Evolutionary conservation across 768 basidiomycete species (phyloP), one percentile per base, ranked within the genome.

Genomic region (Lactarius indigo): DNA sequence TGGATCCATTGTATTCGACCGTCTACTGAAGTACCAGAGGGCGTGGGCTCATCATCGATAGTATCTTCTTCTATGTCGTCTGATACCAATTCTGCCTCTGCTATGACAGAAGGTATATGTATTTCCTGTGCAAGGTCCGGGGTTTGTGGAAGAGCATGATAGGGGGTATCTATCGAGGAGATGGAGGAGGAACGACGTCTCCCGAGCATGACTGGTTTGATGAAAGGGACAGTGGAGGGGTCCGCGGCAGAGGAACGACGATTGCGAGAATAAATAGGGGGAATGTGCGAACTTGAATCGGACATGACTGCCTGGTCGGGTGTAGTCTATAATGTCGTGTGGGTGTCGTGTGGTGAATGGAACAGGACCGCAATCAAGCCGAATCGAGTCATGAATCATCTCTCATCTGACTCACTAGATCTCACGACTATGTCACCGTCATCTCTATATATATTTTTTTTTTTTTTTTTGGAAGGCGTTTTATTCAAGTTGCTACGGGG

Each of bases 1-100:
- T 87, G 83, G 50, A 88, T 83, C 86, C 87, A 88, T 59, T 78
- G 76, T 71, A 88, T 81, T 56, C 78, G 80, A 52, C 76, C 52
- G 66, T 85, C 81, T 10, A 79, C 77, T 63, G 72, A 77, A 20
- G 68, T 70, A 5, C 30, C 39, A 1, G 50, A 57, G 26, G 44
- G 37, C 1, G 44, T n/a, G 30, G 13, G 47, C 9, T 44, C 61
- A 15, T 64, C 64, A 8, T 13, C 33, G n/a, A 65, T 39, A 5
- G 12, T 5, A 20, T 71, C 68, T 8, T 69, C 68, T 8, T 63
- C 59, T 5, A 56, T 18, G 6, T 63, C 67, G 28, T 71, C 70
- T n/a, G 23, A 7, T 1, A 17, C 23, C 18, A 56, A 10, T 18
- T 63, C 64, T 5, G 61, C 64, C 12, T 71, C 65, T 26, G 61